Percentiles rank a stretch among this genome's conserved stretches.
Evolutionary conservation across 2,329 filamentous ascomycete genomes (phyloP).

Genomic region (Hirsutella thompsonii): DNA sequence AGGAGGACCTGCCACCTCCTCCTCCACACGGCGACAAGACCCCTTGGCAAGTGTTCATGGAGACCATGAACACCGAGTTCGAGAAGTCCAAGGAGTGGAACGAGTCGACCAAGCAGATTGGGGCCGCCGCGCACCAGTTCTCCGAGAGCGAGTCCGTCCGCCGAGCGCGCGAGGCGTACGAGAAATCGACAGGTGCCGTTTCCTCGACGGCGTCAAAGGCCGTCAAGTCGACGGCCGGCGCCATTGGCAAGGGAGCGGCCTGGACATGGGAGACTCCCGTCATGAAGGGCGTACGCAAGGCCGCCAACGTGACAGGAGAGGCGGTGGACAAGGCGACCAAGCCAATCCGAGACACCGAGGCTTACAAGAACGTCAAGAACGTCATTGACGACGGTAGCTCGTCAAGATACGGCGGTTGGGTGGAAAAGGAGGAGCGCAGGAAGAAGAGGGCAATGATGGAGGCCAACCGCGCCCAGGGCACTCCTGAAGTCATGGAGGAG

Average conservation of each 20-base stretch:
- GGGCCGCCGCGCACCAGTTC: conserved; percentile 80
- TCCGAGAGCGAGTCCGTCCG: conserved; percentile 86
- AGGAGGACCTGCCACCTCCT: conserved; percentile 65
- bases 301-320: conserved; percentile 72
- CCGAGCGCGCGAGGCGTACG: conserved; percentile 73
- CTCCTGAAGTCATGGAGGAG: conserved; percentile 54
- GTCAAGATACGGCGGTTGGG: conserved; percentile 90
- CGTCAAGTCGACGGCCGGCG: conserved; percentile 73
- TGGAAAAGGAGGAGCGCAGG: conserved; percentile 87
- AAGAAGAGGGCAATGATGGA: conserved; percentile 65
- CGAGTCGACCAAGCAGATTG: conserved; percentile 90
- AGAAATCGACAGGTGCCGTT: conserved; percentile 73
- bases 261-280: conserved; percentile 97
- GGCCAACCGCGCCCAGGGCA: conserved; percentile 38
- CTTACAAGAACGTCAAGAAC: conserved; percentile 87
- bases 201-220: conserved; percentile 66
- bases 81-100: conserved; percentile 99
- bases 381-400: conserved; percentile 96
- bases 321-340: conserved; percentile 90
- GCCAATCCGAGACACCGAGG: conserved; percentile 86
- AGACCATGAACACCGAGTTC: conserved; percentile 90
- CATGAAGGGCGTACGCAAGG: conserved; percentile 80
- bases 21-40: conserved; percentile 98
- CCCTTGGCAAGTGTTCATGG: conserved; percentile 96
- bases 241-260: conserved; percentile 76